phyloP scores from a whole-genome alignment of 1,284 basidiomycete genomes.

The Rhodofomes roseus region DNA sequence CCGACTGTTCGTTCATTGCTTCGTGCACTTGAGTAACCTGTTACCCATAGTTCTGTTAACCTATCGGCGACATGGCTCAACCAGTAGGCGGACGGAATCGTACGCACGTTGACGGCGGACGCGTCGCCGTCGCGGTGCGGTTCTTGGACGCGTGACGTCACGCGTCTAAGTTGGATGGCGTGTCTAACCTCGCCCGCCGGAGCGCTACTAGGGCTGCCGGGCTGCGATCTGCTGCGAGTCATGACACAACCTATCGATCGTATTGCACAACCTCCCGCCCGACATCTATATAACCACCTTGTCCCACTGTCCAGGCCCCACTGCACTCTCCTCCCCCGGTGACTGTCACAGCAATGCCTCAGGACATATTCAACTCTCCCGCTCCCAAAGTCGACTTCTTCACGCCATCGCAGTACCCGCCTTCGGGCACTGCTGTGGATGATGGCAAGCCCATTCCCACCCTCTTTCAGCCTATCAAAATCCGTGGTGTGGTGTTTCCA shows the following conservation, averaged over 20 bases:
- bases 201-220: neutral
- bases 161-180: neutral
- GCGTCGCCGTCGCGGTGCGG: neutral
- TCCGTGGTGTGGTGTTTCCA: slow-evolving; percentile 60
- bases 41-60: too few relatives aligned
- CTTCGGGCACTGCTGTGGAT: slow-evolving; percentile 45
- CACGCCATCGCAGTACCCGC: slow-evolving; percentile 48
- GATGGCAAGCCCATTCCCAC: slow-evolving; percentile 34
- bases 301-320: neutral
- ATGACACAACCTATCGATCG: neutral
- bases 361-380: slow-evolving; percentile 16
- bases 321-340: neutral
- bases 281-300: neutral
- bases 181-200: neutral
- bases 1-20: too few relatives aligned
- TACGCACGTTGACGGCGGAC: too few relatives aligned
- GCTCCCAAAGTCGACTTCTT: slow-evolving; percentile 40
- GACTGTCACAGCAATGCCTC: neutral
- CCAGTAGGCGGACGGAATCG: too few relatives aligned
- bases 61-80: too few relatives aligned
- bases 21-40: too few relatives aligned
- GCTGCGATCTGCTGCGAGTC: neutral
- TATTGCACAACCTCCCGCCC: neutral
- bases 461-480: slow-evolving; percentile 63
- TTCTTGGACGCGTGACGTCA: neutral